Base-by-base conservation (phyloP, 768 basidiomycete species). In the Imleria badia region DNA sequence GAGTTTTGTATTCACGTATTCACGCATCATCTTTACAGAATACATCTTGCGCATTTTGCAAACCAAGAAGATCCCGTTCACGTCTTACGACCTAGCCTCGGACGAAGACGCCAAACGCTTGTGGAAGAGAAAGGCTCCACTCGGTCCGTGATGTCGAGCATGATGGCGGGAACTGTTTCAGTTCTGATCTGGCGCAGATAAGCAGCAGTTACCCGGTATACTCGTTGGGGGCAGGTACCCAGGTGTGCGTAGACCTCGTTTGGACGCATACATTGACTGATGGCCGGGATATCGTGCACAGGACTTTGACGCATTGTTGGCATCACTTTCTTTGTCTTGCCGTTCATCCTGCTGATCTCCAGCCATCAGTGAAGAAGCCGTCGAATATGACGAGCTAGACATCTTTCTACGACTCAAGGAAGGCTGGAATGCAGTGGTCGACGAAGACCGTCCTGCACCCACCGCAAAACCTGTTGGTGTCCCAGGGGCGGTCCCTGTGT, bases 151-250 rank as follows among this genome's bases (percentile, higher is more conserved):
- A 15, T 34, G 11, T 51, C 26, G 42, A 35, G 17, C 43, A 10
- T 30, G 41, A 43, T 36, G 35, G 20, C 20, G 6, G n/a, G 38
- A 14, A 9, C 3, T 19, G 38, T 19, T 35, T 40, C 39, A 26
- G 26, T 36, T 43, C 51, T 58, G 45, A 60, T 39, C 20, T 15
- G 48, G 5, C 40, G 13, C 66, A 90, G 92, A 84, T 67, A 91
- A 92, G 61, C 89, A 90, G 60, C 89, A 90, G 61, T 76, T 94
- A 5, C 91, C 91, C 22, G 92, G 91, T 3, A 85, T 93, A 39
- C 81, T 94, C 7, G 80, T 94, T 35, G 91, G 91, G 5, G 83
- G 83, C 35, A 79, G 76, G 53, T 94, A 81, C 65, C 85, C 85
- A 45, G 91, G 91, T 29, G 91, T 93, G 73, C 58, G 87, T 78